Base-by-base conservation (phyloP, 768 basidiomycete genomes). In the Scleroderma citrinum region DNA sequence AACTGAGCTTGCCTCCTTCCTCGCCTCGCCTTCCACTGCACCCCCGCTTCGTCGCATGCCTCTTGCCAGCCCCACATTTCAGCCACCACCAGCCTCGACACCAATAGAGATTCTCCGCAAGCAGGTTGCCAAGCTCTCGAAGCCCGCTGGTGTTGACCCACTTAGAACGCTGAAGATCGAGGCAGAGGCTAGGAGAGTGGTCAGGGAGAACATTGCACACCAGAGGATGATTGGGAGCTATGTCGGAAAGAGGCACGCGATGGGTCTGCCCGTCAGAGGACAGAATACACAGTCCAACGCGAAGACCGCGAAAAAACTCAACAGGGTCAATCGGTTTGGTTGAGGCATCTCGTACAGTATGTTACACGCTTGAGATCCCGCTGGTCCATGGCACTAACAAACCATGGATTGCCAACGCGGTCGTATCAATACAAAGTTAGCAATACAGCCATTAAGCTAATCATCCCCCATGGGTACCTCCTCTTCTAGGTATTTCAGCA, bases 401-500 rank as follows among this genome's bases (percentile, higher is more conserved):
- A n/a, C n/a, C n/a, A n/a, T n/a, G n/a, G n/a, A n/a, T n/a, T n/a
- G n/a, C n/a, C n/a, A n/a, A n/a, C n/a, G n/a, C n/a, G n/a, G n/a
- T n/a, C n/a, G n/a, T n/a, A n/a, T n/a, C 29, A 39, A 51, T 39
- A 30, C 8, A 44, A 46, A 26, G 44, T 52, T 54, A 52, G 26
- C 26, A 29, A 29, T 29, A 44, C 49, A 61, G 52, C 57, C 47
- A 56, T 55, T 52, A 26, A 66, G 13, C 68, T 75, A 95, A 69
- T 96, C 93, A 61, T 96, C 93, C 49, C 88, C 92, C 37, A 88
- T 77, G 1, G 93, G 93, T 23, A 95, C 83, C 66, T 99, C 96
- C 68, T 99, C 96, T 63, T 99, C 96, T 55, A 98, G 66, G 62
- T 95, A 87, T 67, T 92, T 89, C 48, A 96, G 70, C 56, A 99